phyloP scores from a whole-genome alignment of 164 flowering plant species.

The Cinnamomum micranthum region DNA sequence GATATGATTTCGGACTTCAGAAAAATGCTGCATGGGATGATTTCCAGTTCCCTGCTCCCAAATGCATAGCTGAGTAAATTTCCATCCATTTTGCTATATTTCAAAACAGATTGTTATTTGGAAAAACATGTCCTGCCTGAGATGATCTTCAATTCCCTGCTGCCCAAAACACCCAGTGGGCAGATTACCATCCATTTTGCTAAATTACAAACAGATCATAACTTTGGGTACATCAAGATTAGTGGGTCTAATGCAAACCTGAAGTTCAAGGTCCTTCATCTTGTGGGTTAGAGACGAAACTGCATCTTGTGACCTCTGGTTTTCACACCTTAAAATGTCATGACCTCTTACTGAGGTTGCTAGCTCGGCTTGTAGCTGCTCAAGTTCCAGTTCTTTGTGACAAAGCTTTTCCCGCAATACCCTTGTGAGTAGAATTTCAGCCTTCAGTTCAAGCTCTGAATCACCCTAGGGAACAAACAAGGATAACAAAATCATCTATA shows the following conservation, averaged over 20 bases:
- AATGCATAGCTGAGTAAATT: too few species aligned
- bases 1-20: too few species aligned
- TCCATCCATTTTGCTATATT: too few species aligned
- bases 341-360: constrained; percentile 78
- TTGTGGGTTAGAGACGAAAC: constrained; percentile 63
- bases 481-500: constrained; percentile 38
- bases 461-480: constrained; percentile 30
- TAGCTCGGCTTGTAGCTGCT: constrained; percentile 80
- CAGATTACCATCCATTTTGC: background rate
- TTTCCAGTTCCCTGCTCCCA: too few species aligned
- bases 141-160: too few species aligned
- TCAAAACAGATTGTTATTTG: too few species aligned
- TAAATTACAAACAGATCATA: background rate
- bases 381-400: constrained; percentile 67
- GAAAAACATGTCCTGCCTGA: too few species aligned
- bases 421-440: constrained; percentile 71
- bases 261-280: constrained; percentile 80
- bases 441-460: constrained; percentile 51
- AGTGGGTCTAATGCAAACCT: constrained; percentile 41
- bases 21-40: too few species aligned
- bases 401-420: constrained; percentile 69
- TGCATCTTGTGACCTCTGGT: constrained; percentile 64
- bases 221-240: background rate
- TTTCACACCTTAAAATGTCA: constrained; percentile 67
- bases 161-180: background rate